These are phyloP conservation scores for Vitis hybrid DNA, from an alignment of 177 flowering plant species.

Conservation along the genomic window DNA sequence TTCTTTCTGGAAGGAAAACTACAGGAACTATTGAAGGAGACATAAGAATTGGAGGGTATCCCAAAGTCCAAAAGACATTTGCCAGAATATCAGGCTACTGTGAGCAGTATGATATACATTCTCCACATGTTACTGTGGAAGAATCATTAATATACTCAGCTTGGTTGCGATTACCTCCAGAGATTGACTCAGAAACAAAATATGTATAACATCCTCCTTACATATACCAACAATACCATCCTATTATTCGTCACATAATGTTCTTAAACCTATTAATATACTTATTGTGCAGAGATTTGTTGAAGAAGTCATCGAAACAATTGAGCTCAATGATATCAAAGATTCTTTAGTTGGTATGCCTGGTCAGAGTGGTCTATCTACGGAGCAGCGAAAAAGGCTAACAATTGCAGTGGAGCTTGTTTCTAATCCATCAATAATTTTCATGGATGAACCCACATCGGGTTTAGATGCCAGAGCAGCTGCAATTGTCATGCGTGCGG, in stretches of 20 bases:
- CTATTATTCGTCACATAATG: not conserved
- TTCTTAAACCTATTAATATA: not conserved
- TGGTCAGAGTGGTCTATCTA: conserved; percentile 37
- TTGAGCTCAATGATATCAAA: conserved; percentile 37
- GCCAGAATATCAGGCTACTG: conserved; percentile 46
- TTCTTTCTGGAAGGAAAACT: conserved; percentile 46
- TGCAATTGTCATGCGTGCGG: conserved; percentile 46
- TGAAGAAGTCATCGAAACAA: conserved; percentile 31
- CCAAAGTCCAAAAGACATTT: conserved; percentile 38
- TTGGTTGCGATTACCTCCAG: conserved; percentile 28
- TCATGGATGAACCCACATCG: conserved; percentile 52
- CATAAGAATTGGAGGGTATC: conserved; percentile 37
- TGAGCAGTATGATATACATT: conserved; percentile 43
- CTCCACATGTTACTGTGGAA: conserved; percentile 35
- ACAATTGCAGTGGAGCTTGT: conserved; percentile 52
- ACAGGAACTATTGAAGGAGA: conserved; percentile 36
- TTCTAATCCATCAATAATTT: conserved; percentile 45
- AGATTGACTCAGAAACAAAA: conserved; percentile 24
- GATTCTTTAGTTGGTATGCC: conserved; percentile 40
- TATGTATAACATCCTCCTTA: conserved; percentile 15
- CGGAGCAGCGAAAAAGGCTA: conserved; percentile 43
- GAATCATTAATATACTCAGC: conserved; percentile 40
- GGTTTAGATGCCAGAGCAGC: conserved; percentile 54
- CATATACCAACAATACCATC: not conserved
- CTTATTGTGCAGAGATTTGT: conserved; percentile 30